Evolutionary conservation across 805 yeast genomes (phyloP), one percentile per base, ranked within the genome.

Genomic region (Lipomyces starkeyi): DNA sequence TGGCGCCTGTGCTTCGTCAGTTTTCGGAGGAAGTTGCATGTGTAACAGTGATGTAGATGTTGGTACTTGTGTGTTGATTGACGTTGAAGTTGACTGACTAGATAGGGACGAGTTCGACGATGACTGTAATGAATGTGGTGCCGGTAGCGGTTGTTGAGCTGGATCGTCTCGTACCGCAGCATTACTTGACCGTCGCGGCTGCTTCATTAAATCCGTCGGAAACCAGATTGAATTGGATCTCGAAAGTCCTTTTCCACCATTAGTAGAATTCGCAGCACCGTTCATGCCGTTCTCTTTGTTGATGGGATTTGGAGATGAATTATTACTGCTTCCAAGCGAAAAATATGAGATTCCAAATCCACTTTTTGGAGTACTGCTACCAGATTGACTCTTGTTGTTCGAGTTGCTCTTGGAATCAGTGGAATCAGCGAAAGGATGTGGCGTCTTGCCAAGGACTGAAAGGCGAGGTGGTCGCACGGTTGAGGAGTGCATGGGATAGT

Each of bases 401-500:
- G 22, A 11, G 6, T 43, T 43, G 49, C 11, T n/a, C 20, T 43
- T 43, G 22, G 8, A n/a, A 43, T 8, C 49, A 17, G 49, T 43
- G 20, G 49, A 43, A 2, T 29, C 53, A 32, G 57, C 43, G 7
- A 67, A 61, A 25, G 68, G 65, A 37, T 67, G 68, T 6, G 68
- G 59, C 9, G 29, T 35, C 22, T 43, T 54, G 8, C 71, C 71
- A 4, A 47, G 40, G 58, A 67, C 67, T 9, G 68, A 52, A 58
- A 11, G 43, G 34, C 74, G 67, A 22, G 65, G 66, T 40, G 67
- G 55, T 20, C 67, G 74, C 34, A 62, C 62, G 2, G 58, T 58
- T 52, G 61, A 62, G 8, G 72, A 65, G 56, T 43, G 70, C 14
- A 29, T 58, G 9, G 90, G 90, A 69, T 82, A 83, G 62, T 80